Base-by-base conservation (phyloP, 805 yeast species). In the Yarrowia hollandica region DNA sequence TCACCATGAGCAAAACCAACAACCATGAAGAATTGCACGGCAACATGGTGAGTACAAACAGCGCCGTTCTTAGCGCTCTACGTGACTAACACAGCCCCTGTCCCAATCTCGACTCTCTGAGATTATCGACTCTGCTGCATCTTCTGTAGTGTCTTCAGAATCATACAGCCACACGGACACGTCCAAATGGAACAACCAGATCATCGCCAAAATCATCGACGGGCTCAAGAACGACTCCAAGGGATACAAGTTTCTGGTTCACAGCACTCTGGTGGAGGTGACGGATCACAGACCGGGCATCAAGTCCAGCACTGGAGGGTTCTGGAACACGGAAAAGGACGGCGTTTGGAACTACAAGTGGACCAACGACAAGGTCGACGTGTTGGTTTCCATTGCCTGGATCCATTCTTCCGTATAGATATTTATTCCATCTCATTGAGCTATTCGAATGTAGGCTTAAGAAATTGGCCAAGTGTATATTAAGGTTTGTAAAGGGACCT, bases 331-430 rank as follows among this genome's bases (percentile, higher is more conserved):
- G 21, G 67, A 64, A 9, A 64, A 64, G 38, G 68, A 66, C 31
- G 68, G 68, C 1, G 52, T 64, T 6, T 66, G 68, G 68, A 63
- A 65, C 38, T 57, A 61, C 57, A 62, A 62, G 28, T 63, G 62
- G 61, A 41, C 55, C 37, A 60, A 62, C n/a, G 60, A 52, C 25
- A 60, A 60, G 15, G 60, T 63, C 8, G 67, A 63, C 14, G 67
- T 63, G 14, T 26, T 66, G 19, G 55, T 66, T 11, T 63, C 63
- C 35, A 61, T 66, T 50, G 66, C 64, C 14, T 66, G 68, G 68
- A 56, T 66, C 14, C 56, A 57, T 16, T 57, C 62, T 15, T 31
- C 60, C 16, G 57, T 48, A n/a, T 50, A 38, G 56, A 18, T 19
- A 21, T 39, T 26, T 22, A 26, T 28, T 42, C 22, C 15, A 25